These are phyloP conservation scores for Claviceps sp. DNA, from an alignment of 2,329 filamentous ascomycete species.

Conservation along the genomic window DNA sequence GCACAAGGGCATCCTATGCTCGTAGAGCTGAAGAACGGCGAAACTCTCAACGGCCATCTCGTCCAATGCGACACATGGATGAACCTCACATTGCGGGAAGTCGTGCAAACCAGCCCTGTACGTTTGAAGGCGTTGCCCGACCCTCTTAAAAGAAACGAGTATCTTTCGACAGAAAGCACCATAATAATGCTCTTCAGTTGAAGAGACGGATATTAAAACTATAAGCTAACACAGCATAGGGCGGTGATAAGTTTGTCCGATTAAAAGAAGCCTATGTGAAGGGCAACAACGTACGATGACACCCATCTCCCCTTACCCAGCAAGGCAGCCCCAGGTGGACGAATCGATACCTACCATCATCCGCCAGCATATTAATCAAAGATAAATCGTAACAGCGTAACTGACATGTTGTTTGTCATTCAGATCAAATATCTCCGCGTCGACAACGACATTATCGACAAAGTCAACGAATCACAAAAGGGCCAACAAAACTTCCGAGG, in stretches of 20 bases:
- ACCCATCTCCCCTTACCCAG: background rate
- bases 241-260: constrained; percentile 87
- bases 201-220: background rate
- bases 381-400: background rate
- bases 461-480: constrained; percentile 86
- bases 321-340: no score
- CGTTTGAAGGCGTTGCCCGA: constrained; percentile 9
- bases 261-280: constrained; percentile 91
- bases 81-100: constrained; percentile 95
- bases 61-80: constrained; percentile 99
- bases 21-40: constrained; percentile 92
- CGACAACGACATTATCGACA: constrained; percentile 89
- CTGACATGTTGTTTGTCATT: background rate
- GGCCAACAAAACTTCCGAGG: constrained; percentile 53
- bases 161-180: no score
- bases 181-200: no score
- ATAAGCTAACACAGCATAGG: constrained; percentile 28
- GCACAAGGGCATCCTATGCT: constrained; percentile 97
- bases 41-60: constrained; percentile 91
- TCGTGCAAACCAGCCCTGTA: constrained; percentile 85
- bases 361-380: background rate
- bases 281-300: constrained; percentile 68
- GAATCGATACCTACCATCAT: background rate
- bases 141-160: no score
- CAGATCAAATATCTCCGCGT: constrained; percentile 98